These are phyloP conservation scores for Babesia ovis DNA, from an alignment of 169 alveolate species.

Conservation along the genomic window DNA sequence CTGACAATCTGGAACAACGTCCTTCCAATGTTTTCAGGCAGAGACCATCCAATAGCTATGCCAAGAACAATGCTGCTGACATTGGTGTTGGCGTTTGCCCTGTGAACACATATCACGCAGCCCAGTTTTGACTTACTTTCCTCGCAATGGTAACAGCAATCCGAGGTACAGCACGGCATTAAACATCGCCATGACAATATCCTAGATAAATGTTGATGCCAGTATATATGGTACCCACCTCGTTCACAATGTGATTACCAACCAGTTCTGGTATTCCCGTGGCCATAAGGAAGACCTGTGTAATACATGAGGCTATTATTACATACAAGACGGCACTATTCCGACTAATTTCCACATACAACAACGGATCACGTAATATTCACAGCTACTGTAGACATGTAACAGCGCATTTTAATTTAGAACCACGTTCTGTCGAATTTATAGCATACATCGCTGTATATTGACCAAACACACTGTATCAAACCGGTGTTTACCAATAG, in stretches of 20 bases:
- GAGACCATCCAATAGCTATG: constrained; percentile 58
- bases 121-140: constrained; percentile 41
- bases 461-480: no score
- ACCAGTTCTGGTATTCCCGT: constrained; percentile 58
- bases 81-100: constrained; percentile 49
- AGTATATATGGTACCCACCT: constrained; percentile 19
- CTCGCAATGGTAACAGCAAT: constrained; percentile 20
- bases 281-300: constrained; percentile 51
- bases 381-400: no score
- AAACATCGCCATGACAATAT: constrained; percentile 47
- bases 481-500: no score
- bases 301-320: no score
- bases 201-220: constrained; percentile 20
- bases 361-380: no score
- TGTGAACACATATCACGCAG: not conserved
- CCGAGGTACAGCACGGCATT: constrained; percentile 35
- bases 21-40: constrained; percentile 33
- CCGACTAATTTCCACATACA: no score
- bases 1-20: constrained; percentile 6
- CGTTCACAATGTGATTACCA: constrained; percentile 35
- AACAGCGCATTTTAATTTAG: no score
- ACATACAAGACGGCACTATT: no score
- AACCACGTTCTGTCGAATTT: no score
- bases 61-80: constrained; percentile 18
- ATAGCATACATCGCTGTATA: no score